Base-by-base conservation (phyloP, 371 early-diverging fungal species). In the Zychaea mexicana region DNA sequence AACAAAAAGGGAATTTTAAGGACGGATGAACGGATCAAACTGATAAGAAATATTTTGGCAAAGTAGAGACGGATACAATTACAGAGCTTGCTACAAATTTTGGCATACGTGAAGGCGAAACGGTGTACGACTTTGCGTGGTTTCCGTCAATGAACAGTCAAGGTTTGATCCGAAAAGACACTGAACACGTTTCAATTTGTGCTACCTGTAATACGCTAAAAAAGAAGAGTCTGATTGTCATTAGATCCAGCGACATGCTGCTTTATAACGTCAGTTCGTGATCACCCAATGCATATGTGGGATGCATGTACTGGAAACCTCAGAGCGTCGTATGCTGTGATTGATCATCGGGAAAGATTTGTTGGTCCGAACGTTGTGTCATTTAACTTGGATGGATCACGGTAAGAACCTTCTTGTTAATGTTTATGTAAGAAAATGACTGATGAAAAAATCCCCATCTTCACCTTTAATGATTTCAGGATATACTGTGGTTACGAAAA, bases 281-380 rank as follows among this genome's bases (percentile, higher is more conserved):
- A 90, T 62, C 89, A 90, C 54, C 90, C 92, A 2, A 74, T 92
- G 12, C 88, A 81, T 36, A 60, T 92, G 28, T 90, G 92, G 90
- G 90, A 92, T 61, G 83, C 85, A 0, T 81, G 66, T 45, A 81
- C 88, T 22, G 89, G 88, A 6, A 70, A 86, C 85, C 28, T 83
- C 1, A 69, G 88, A 13, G 80, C 85, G 31, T 87, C 88, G 4
- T 91, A 90, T 64, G 67, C 79, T 15, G 80, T 84, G 0, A 76
- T 85, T 30, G 88, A 91, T 62, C 89, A 88, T 57, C 77, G 85
- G 6, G 91, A 91, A 47, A 77, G 84, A 24, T 82, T 87, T 53
- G 67, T 85, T 22, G 90, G 88, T 0, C 89, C 91, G 0, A 88
- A 77, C 53, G 81, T 85, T 0, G 57, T 89, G 17, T 54, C 80